Evolutionary conservation across 2,329 filamentous ascomycete genomes (phyloP).

Genomic region (Tolypocladium ovalisporum): DNA sequence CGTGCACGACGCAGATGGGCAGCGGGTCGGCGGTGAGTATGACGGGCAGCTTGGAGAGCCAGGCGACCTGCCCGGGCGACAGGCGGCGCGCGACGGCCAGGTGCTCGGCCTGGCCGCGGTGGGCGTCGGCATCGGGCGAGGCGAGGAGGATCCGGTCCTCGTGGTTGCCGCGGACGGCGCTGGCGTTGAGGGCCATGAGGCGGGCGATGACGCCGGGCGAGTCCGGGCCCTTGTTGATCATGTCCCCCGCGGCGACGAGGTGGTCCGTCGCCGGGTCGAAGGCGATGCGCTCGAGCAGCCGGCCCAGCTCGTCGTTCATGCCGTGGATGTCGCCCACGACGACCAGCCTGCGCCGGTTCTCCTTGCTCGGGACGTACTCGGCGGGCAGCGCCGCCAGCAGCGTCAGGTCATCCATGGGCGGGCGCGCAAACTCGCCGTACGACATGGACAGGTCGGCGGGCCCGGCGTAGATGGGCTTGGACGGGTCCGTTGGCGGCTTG

Average conservation of each 20-base stretch:
- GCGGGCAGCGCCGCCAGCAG: constrained; percentile 19
- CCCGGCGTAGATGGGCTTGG: constrained; percentile 5
- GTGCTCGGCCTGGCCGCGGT: constrained; percentile 24
- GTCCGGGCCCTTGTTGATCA: constrained; percentile 80
- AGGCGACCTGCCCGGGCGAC: constrained; percentile 49
- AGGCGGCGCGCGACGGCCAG: constrained; percentile 47
- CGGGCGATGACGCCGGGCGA: constrained; percentile 67
- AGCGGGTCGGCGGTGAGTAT: constrained; percentile 63
- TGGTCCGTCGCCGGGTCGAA: constrained; percentile 55
- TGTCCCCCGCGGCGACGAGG: constrained; percentile 65
- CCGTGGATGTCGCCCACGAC: constrained; percentile 91
- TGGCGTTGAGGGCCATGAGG: constrained; percentile 62
- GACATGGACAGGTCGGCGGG: constrained; percentile 25
- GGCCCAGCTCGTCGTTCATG: constrained; percentile 56
- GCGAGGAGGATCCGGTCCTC: constrained; percentile 73
- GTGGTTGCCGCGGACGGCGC: constrained; percentile 82
- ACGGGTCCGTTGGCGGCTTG: too few species aligned
- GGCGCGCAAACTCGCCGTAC: constrained; percentile 28
- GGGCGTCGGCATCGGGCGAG: constrained; percentile 12
- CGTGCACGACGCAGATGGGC: constrained; percentile 65
- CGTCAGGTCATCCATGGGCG: constrained; percentile 21
- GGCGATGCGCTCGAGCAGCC: constrained; percentile 54
- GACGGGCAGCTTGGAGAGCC: constrained; percentile 63
- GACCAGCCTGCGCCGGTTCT: constrained; percentile 51
- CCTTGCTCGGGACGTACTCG: constrained; percentile 18